Conservation (phyloP, 176 grass and related monocot genomes). For the Bolboschoenus planiculmis region DNA sequence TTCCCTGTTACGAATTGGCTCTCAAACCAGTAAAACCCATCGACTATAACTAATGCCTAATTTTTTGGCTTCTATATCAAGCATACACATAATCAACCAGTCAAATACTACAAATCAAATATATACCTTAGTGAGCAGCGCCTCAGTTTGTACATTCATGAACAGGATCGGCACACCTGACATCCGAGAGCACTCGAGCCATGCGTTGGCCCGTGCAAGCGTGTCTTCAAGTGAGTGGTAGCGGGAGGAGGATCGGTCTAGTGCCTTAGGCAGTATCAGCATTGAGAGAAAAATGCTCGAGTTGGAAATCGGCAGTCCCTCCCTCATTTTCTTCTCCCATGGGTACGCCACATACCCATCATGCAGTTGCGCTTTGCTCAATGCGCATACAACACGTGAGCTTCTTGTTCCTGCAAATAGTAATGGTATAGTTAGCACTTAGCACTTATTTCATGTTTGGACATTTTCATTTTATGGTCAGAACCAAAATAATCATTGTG, state of each 20-base stretch:
- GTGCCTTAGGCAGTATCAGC: slow-evolving; percentile 65
- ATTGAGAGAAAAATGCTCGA: slow-evolving; percentile 81
- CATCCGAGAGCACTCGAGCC: slow-evolving; percentile 58
- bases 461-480: background rate
- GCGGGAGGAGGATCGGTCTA: slow-evolving; percentile 51
- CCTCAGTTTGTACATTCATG: slow-evolving; percentile 85
- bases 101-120: background rate
- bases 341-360: slow-evolving; percentile 85
- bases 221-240: slow-evolving; percentile 87
- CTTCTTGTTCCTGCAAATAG: slow-evolving; percentile 55
- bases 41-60: background rate
- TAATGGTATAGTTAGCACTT: background rate
- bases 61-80: background rate
- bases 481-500: background rate
- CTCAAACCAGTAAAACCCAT: background rate
- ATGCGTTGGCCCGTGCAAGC: slow-evolving; percentile 67
- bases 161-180: slow-evolving; percentile 76
- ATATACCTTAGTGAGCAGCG: slow-evolving; percentile 76
- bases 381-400: slow-evolving; percentile 71
- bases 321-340: slow-evolving; percentile 97
- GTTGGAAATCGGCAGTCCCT: slow-evolving; percentile 50
- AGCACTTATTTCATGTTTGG: background rate
- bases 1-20: background rate
- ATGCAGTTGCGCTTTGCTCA: slow-evolving; percentile 77
- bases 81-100: background rate